phyloP scores from a whole-genome alignment of 257 asterid species.

The Ophiorrhiza pumila region DNA sequence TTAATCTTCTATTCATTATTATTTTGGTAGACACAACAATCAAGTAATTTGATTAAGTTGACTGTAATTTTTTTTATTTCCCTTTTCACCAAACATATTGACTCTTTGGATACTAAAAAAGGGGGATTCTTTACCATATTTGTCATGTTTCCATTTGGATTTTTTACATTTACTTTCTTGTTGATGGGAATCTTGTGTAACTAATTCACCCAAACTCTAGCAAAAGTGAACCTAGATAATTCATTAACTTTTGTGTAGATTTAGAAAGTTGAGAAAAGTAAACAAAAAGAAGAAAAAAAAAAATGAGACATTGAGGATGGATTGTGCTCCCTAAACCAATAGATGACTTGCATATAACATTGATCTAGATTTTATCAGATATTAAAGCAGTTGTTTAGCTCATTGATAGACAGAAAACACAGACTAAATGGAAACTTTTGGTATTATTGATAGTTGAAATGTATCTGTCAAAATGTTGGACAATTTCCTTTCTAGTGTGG shows the following conservation, averaged over 20 bases:
- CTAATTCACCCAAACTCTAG: background rate
- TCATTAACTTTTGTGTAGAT: background rate
- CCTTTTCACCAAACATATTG: constrained; percentile 37
- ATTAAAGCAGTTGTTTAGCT: too few relatives aligned
- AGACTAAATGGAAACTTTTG: background rate
- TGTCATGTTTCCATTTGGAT: background rate
- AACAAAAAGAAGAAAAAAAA: background rate
- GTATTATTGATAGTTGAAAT: constrained; percentile 2
- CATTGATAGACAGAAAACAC: background rate
- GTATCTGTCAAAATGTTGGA: background rate
- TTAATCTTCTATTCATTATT: background rate
- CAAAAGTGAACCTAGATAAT: background rate
- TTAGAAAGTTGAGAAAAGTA: background rate
- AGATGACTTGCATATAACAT: too few relatives aligned
- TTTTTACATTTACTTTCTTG: constrained; percentile 13
- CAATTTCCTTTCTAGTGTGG: background rate
- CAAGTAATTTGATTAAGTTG: constrained; percentile 19
- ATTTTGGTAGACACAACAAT: constrained; percentile 1
- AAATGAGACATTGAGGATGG: background rate
- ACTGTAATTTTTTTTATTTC: constrained; percentile 14
- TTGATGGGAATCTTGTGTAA: constrained; percentile 10
- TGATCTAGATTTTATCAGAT: too few relatives aligned
- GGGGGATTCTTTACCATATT: background rate
- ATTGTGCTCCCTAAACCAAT: background rate
- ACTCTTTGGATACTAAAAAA: constrained; percentile 15